Percentiles rank a stretch among this genome's conserved stretches.
Conservation (phyloP, 495 filamentous ascomycete genomes). For the Massariosphaeria phaeospora region DNA sequence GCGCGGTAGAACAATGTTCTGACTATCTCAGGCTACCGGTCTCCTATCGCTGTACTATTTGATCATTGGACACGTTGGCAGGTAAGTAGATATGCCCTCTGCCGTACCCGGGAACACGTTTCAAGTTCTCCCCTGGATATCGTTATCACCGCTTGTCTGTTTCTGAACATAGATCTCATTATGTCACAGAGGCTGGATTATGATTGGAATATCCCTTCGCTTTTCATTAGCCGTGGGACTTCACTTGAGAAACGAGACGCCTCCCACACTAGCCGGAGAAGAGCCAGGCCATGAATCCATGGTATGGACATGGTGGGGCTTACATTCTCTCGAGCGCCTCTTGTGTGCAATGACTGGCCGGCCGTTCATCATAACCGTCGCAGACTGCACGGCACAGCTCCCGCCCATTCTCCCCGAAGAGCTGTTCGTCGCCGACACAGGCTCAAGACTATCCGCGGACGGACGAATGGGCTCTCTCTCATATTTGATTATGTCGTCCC, state of each 20-base stretch:
- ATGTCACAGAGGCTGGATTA: slow-evolving; percentile 8
- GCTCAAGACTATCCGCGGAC: too few species aligned
- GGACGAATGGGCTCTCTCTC: too few species aligned
- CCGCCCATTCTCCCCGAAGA: not conserved
- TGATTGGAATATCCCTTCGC: slow-evolving; percentile 7
- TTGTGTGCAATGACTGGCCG: slow-evolving; percentile 8
- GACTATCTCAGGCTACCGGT: slow-evolving; percentile 5
- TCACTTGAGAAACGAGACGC: slow-evolving; percentile 11
- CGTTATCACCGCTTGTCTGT: not conserved
- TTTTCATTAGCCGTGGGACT: slow-evolving; percentile 8
- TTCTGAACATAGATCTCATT: not conserved
- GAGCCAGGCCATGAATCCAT: too few species aligned
- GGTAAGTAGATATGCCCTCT: too few species aligned
- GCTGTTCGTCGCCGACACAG: too few species aligned
- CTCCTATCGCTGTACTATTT: slow-evolving; percentile 16
- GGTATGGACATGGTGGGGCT: slow-evolving; percentile 10
- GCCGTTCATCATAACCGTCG: slow-evolving; percentile 2
- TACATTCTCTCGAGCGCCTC: slow-evolving; percentile 8
- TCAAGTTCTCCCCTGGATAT: not conserved
- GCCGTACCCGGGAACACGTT: too few species aligned
- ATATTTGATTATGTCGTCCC: too few species aligned
- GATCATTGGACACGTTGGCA: slow-evolving; percentile 15
- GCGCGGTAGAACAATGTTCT: not conserved
- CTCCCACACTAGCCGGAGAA: not conserved
- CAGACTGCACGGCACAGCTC: slow-evolving; percentile 8